These are phyloP conservation scores for Cyclotella baltica DNA, from an alignment of 108 stramenopile genomes.

Conservation along the genomic window DNA sequence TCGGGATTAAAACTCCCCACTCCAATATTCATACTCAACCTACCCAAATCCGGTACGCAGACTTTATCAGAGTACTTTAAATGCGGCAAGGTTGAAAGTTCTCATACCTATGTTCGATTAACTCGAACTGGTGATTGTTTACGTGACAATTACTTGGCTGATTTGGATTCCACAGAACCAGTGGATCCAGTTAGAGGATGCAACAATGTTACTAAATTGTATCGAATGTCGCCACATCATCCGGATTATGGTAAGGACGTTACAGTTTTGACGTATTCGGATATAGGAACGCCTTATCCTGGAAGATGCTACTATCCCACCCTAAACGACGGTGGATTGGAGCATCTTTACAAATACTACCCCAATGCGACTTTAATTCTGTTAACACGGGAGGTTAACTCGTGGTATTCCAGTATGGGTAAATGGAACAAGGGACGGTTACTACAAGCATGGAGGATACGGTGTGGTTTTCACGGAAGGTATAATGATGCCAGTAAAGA, in stretches of 20 bases:
- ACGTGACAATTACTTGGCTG: conserved; percentile 22
- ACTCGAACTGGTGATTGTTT: conserved; percentile 25
- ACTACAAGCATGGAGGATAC: conserved; percentile 9
- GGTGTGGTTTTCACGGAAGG: conserved; percentile 8
- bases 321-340: conserved; percentile 41
- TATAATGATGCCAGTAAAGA: not conserved
- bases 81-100: conserved; percentile 14
- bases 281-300: conserved; percentile 35
- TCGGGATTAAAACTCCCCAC: not conserved
- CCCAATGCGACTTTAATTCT: conserved; percentile 42
- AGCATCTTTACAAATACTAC: conserved; percentile 36
- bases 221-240: not conserved
- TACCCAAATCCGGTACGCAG: conserved; percentile 24
- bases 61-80: conserved; percentile 14
- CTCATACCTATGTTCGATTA: conserved; percentile 19
- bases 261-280: conserved; percentile 12
- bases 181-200: conserved; percentile 1
- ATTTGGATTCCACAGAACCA: not conserved
- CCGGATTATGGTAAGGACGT: not conserved
- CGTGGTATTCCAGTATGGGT: conserved; percentile 15
- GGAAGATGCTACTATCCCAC: conserved; percentile 35
- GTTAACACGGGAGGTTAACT: conserved; percentile 20
- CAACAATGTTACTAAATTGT: conserved; percentile 1
- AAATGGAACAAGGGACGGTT: conserved; percentile 16
- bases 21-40: conserved; percentile 24